These are phyloP conservation scores for Geranium incanum DNA, from an alignment of 441 rosid genomes.

Conservation along the genomic window DNA sequence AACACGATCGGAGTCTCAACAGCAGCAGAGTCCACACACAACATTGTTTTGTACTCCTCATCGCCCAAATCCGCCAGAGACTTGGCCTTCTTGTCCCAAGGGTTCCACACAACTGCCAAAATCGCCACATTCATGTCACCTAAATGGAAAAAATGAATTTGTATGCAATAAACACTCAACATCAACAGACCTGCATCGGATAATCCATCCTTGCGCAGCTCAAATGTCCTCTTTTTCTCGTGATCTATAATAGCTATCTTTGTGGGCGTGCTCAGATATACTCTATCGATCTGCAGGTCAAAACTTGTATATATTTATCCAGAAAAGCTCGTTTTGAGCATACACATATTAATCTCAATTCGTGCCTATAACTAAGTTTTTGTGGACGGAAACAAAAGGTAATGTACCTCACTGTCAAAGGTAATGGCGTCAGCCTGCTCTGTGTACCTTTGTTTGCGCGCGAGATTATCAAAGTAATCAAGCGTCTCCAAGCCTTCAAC, in stretches of 20 bases:
- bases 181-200: constrained; percentile 41
- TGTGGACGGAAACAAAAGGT: background rate
- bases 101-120: constrained; percentile 83
- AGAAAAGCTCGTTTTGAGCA: too few relatives aligned
- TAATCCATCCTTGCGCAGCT: constrained; percentile 40
- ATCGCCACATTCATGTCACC: too few relatives aligned
- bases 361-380: too few relatives aligned
- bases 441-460: constrained; percentile 29
- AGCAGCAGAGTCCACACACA: constrained; percentile 86
- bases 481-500: constrained; percentile 48
- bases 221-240: constrained; percentile 43
- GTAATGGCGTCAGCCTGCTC: constrained; percentile 41
- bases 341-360: too few relatives aligned
- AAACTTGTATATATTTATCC: too few relatives aligned
- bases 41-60: constrained; percentile 86
- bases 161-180: background rate
- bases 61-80: constrained; percentile 79
- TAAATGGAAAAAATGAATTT: too few relatives aligned
- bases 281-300: constrained; percentile 36
- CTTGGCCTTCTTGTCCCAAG: constrained; percentile 88
- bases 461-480: constrained; percentile 40
- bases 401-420: constrained; percentile 22
- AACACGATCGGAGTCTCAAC: constrained; percentile 68
- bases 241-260: constrained; percentile 44
- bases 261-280: constrained; percentile 40